phyloP scores from a whole-genome alignment of 495 filamentous ascomycete genomes.

The Sabuloglossum arenarium region DNA sequence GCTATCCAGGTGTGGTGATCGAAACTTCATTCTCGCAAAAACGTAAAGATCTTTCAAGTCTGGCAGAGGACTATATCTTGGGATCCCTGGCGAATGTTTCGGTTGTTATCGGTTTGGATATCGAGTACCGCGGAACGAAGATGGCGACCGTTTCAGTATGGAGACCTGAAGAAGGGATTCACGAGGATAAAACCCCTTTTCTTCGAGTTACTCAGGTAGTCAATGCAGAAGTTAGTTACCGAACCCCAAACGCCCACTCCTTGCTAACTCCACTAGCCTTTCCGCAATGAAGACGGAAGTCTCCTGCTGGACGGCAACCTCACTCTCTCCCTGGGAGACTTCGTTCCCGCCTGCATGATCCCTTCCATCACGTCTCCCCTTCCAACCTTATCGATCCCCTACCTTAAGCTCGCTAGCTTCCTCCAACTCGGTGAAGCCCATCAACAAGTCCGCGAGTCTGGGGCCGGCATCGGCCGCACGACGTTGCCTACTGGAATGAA shows the following conservation, averaged over 20 bases:
- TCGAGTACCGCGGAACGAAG: constrained; percentile 10
- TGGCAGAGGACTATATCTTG: constrained; percentile 18
- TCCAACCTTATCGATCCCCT: background rate
- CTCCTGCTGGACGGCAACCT: background rate
- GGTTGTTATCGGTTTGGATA: constrained; percentile 15
- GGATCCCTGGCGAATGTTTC: constrained; percentile 13
- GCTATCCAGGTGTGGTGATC: constrained; percentile 15
- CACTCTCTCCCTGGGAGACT: background rate
- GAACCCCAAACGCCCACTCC: background rate
- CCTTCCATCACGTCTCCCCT: background rate
- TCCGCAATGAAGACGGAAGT: background rate
- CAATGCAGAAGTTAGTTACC: background rate
- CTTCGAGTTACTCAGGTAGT: background rate
- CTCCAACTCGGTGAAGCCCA: background rate
- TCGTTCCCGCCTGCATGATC: background rate
- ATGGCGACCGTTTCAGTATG: background rate
- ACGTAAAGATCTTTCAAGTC: constrained; percentile 11
- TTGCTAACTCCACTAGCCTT: background rate
- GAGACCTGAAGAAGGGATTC: background rate
- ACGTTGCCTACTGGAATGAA: background rate
- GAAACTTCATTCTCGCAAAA: constrained; percentile 20
- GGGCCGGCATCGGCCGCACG: background rate
- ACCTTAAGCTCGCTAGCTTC: background rate
- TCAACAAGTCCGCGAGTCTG: background rate
- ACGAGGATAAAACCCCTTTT: background rate